phyloP scores from a whole-genome alignment of 371 early-diverging fungal species.

The Rhizomucor miehei region DNA sequence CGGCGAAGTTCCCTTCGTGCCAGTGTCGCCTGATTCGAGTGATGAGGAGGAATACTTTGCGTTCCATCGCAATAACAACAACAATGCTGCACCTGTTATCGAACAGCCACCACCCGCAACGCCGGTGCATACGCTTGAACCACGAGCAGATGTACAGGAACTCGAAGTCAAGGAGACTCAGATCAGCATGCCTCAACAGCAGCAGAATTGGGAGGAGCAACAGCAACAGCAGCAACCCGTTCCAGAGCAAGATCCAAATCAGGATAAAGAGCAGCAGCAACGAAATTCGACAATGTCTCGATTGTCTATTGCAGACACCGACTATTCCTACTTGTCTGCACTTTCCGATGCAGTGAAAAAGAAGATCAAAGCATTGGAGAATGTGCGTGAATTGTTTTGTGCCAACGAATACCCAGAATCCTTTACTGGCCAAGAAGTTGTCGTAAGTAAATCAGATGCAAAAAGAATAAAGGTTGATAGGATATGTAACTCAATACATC shows the following conservation, averaged over 20 bases:
- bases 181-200: not conserved
- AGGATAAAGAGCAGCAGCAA: not conserved
- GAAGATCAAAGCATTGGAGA: conserved; percentile 18
- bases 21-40: conserved; percentile 21
- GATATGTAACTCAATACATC: no score
- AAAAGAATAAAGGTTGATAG: not conserved
- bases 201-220: not conserved
- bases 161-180: no score
- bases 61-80: not conserved
- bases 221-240: not conserved
- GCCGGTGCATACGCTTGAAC: not conserved
- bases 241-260: not conserved
- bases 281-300: conserved; percentile 7
- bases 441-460: conserved; percentile 26
- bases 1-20: conserved; percentile 17
- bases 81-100: not conserved
- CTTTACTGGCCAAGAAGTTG: conserved; percentile 46
- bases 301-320: conserved; percentile 4
- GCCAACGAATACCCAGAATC: conserved; percentile 44
- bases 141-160: not conserved
- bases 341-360: conserved; percentile 17
- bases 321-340: conserved; percentile 18
- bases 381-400: conserved; percentile 37
- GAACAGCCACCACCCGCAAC: not conserved
- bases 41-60: conserved; percentile 18